phyloP scores from a whole-genome alignment of 768 basidiomycete genomes.

The Leccinum variicolor region DNA sequence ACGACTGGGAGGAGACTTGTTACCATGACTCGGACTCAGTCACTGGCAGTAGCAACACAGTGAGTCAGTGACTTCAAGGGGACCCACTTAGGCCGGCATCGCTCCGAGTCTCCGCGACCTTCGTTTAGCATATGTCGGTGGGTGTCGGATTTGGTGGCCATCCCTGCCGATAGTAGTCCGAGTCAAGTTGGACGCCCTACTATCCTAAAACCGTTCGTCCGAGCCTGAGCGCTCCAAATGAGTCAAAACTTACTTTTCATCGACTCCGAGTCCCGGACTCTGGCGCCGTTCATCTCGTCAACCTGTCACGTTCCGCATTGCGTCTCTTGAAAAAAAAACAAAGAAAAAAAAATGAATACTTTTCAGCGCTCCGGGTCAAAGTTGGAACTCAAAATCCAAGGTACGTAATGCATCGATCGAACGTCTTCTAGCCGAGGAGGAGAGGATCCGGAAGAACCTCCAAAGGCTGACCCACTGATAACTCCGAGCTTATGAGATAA shows the following conservation, averaged over 20 bases:
- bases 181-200: background rate
- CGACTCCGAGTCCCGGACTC: too few species aligned
- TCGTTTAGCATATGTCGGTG: too few species aligned
- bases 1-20: background rate
- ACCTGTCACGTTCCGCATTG: background rate
- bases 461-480: background rate
- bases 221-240: background rate
- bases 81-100: background rate
- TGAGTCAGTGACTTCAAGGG: too few species aligned
- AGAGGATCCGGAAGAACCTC: background rate
- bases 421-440: background rate
- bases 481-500: background rate
- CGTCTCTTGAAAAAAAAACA: background rate
- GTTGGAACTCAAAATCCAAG: background rate
- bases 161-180: background rate
- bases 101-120: background rate
- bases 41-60: too few species aligned
- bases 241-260: background rate
- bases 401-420: background rate
- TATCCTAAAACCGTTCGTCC: background rate
- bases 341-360: background rate
- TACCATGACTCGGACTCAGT: background rate
- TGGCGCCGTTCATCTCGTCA: background rate
- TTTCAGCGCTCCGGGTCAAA: too few species aligned
- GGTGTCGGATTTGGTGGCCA: too few species aligned